A percentile compares a stretch with the other conserved stretches of the same genome.
phyloP scores from a whole-genome alignment of 139 green algal genomes.

The Chlamydomonas sphaeroides region DNA sequence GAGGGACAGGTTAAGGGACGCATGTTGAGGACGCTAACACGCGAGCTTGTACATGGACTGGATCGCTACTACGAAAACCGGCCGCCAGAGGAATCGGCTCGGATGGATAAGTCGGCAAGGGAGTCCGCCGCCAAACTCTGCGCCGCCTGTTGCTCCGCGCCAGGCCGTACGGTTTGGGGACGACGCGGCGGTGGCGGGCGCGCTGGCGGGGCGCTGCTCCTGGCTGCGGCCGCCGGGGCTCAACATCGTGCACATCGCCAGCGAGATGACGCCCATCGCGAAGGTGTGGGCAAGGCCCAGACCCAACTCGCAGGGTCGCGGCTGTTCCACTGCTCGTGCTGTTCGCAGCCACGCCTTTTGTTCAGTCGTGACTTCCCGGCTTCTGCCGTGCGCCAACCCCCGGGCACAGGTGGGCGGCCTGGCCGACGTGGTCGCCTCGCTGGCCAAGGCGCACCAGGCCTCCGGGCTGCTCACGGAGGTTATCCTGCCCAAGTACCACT shows the following conservation, averaged over 20 bases:
- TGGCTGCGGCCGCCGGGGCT: constrained; percentile 56
- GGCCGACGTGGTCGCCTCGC: constrained; percentile 89
- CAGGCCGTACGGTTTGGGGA: constrained; percentile 24
- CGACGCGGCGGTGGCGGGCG: constrained; percentile 21
- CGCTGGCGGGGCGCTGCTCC: constrained; percentile 43
- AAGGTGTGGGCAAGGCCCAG: no score
- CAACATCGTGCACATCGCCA: constrained; percentile 89
- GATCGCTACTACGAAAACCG: no score
- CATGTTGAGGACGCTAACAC: no score
- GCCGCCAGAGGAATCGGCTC: no score
- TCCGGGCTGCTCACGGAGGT: constrained; percentile 76
- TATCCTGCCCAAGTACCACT: constrained; percentile 96
- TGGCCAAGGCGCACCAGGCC: constrained; percentile 86
- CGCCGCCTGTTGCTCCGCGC: no score
- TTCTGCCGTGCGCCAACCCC: no score
- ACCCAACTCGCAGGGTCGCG: no score
- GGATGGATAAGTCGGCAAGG: no score
- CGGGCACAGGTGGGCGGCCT: constrained; percentile 83
- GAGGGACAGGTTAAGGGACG: neutral
- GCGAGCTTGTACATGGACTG: no score
- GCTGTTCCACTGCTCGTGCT: no score
- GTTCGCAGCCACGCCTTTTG: neutral
- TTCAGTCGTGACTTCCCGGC: no score
- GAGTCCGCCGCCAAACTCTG: no score
- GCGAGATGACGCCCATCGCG: constrained; percentile 97